Evolutionary conservation across 106 monocot genomes (phyloP).

Genomic region (Dendrobium officinale): DNA sequence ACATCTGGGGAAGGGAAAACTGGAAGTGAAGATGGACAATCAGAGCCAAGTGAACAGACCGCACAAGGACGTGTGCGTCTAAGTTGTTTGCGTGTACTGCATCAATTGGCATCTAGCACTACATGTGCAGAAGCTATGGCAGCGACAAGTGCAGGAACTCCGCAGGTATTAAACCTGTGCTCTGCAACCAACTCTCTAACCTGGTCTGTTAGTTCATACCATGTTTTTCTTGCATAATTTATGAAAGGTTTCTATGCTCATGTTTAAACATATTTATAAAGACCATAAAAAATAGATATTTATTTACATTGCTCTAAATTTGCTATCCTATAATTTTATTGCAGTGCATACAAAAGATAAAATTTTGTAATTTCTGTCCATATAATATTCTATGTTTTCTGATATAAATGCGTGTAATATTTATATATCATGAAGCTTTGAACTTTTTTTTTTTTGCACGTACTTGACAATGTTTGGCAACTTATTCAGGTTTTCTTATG

Average conservation of each 20-base stretch:
- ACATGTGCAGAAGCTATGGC: conserved; percentile 99
- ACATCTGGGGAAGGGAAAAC: conserved; percentile 47
- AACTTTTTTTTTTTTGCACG: not conserved
- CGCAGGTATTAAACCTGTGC: conserved; percentile 50
- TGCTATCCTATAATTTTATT: not conserved
- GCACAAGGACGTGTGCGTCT: conserved; percentile 90
- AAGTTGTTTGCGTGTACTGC: conserved; percentile 86
- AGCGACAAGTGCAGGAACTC: conserved; percentile 86
- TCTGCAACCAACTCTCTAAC: not conserved
- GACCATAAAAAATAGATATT: not conserved
- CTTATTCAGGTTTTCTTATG: not conserved
- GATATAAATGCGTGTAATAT: not conserved
- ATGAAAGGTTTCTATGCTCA: not conserved
- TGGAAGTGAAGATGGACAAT: conserved; percentile 32
- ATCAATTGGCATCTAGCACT: conserved; percentile 97
- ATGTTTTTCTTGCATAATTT: not conserved
- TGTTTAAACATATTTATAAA: not conserved
- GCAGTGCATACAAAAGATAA: not conserved
- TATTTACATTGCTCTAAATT: not conserved
- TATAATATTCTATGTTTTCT: not conserved
- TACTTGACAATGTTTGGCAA: not conserved
- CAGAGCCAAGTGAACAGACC: conserved; percentile 42
- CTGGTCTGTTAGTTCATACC: not conserved
- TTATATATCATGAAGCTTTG: not conserved
- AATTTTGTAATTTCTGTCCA: not conserved